phyloP scores from a whole-genome alignment of 495 filamentous ascomycete genomes.

The Usnea hakonensis region DNA sequence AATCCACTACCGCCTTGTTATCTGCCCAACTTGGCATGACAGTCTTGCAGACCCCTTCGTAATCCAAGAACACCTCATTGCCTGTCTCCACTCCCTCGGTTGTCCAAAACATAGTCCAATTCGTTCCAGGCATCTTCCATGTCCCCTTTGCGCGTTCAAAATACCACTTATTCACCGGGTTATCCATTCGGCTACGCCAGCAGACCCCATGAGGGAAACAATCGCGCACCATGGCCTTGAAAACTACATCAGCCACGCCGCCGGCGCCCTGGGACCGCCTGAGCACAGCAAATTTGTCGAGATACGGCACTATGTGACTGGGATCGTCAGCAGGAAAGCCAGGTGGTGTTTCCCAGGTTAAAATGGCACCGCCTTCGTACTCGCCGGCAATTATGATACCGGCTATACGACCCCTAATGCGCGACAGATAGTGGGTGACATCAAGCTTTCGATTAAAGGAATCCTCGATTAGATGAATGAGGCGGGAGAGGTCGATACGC shows the following conservation, averaged over 20 bases:
- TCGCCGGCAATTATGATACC: conserved; percentile 91
- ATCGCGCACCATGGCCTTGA: conserved; percentile 84
- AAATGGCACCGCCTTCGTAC: conserved; percentile 89
- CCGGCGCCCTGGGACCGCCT: conserved; percentile 82
- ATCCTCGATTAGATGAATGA: conserved; percentile 86
- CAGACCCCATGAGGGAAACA: conserved; percentile 76
- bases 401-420: conserved; percentile 69
- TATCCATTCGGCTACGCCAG: conserved; percentile 73
- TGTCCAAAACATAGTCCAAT: conserved; percentile 99
- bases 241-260: conserved; percentile 90
- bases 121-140: conserved; percentile 65
- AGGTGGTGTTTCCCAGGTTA: conserved; percentile 87
- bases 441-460: conserved; percentile 85
- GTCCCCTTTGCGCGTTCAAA: conserved; percentile 81
- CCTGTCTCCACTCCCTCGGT: conserved; percentile 51
- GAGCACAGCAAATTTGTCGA: conserved; percentile 96
- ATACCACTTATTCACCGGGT: conserved; percentile 91
- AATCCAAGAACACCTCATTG: conserved; percentile 59
- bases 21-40: conserved; percentile 83
- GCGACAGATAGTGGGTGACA: conserved; percentile 67
- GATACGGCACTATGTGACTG: conserved; percentile 71
- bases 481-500: conserved; percentile 69
- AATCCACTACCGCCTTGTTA: conserved; percentile 12
- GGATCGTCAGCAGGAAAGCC: conserved; percentile 38
- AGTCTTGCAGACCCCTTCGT: conserved; percentile 70